Percentiles rank a stretch among this genome's conserved stretches.
Evolutionary conservation across 108 stramenopile species (phyloP).

Genomic region (Seminavis robusta): DNA sequence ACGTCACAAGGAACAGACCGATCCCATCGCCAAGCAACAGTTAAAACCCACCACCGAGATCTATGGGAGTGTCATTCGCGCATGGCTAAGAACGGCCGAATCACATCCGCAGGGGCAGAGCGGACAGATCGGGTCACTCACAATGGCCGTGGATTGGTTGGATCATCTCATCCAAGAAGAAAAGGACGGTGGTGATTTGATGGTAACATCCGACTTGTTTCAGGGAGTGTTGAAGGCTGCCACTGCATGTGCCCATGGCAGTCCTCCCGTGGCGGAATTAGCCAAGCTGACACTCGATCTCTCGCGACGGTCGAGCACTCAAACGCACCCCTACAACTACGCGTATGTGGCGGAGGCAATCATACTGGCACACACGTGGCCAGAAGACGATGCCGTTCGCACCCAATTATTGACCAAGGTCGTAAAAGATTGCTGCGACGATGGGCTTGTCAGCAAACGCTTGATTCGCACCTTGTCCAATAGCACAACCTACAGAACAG

Average conservation of each 20-base stretch:
- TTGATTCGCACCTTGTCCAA: constrained; percentile 36
- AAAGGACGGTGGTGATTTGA: constrained; percentile 24
- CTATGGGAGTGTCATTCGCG: constrained; percentile 63
- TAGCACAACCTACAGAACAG: constrained; percentile 29
- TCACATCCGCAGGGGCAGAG: constrained; percentile 12
- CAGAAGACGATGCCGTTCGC: constrained; percentile 26
- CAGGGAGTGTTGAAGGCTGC: constrained; percentile 42
- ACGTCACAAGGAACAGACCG: constrained; percentile 16
- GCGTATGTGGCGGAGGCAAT: constrained; percentile 47
- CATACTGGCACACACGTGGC: constrained; percentile 40
- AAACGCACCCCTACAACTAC: constrained; percentile 44
- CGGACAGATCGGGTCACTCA: constrained; percentile 26
- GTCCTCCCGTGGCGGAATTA: constrained; percentile 20
- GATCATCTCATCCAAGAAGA: constrained; percentile 47
- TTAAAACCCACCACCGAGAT: constrained; percentile 65
- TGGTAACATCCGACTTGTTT: constrained; percentile 48
- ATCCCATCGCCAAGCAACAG: too few relatives aligned
- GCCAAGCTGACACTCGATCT: constrained; percentile 32
- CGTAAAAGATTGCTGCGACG: constrained; percentile 49
- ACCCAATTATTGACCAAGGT: constrained; percentile 29
- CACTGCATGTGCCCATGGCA: constrained; percentile 6
- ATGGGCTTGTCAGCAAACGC: constrained; percentile 56
- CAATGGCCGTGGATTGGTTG: constrained; percentile 55
- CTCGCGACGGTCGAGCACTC: constrained; percentile 43
- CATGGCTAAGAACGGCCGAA: constrained; percentile 58